Evolutionary conservation across 768 basidiomycete species (phyloP).

Genomic region (Macrolepiota fuliginosa): DNA sequence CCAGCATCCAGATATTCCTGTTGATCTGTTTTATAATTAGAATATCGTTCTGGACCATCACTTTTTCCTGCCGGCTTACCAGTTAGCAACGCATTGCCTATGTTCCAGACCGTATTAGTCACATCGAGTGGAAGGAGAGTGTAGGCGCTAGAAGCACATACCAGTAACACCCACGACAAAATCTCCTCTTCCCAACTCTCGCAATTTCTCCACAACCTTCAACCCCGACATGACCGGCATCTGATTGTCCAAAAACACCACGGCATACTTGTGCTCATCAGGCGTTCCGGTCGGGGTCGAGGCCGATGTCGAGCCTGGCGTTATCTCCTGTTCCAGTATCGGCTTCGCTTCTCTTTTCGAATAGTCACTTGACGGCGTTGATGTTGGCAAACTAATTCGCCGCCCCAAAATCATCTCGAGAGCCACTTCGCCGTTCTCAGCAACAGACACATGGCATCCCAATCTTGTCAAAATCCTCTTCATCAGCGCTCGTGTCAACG

Average conservation of each 20-base stretch:
- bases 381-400: conserved; percentile 16
- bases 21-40: conserved; percentile 50
- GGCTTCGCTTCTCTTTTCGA: conserved; percentile 30
- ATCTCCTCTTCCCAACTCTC: conserved; percentile 63
- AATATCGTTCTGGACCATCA: conserved; percentile 3
- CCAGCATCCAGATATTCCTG: conserved; percentile 75
- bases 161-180: conserved; percentile 85
- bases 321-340: conserved; percentile 33
- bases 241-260: conserved; percentile 68
- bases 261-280: conserved; percentile 39
- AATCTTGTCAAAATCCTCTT: conserved; percentile 72
- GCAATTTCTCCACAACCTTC: conserved; percentile 60
- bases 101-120: conserved; percentile 4
- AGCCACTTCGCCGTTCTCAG: conserved; percentile 82
- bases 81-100: conserved; percentile 53
- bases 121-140: neutral
- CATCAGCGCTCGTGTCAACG: conserved; percentile 79
- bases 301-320: conserved; percentile 13
- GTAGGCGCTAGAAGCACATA: conserved; percentile 22
- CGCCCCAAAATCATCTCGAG: conserved; percentile 66
- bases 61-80: conserved; percentile 29
- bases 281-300: conserved; percentile 12
- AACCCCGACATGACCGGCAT: conserved; percentile 83
- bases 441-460: conserved; percentile 74
- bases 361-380: conserved; percentile 39